Base-by-base conservation (phyloP, 1,139 yeast genomes). In the Torulaspora globosa region DNA sequence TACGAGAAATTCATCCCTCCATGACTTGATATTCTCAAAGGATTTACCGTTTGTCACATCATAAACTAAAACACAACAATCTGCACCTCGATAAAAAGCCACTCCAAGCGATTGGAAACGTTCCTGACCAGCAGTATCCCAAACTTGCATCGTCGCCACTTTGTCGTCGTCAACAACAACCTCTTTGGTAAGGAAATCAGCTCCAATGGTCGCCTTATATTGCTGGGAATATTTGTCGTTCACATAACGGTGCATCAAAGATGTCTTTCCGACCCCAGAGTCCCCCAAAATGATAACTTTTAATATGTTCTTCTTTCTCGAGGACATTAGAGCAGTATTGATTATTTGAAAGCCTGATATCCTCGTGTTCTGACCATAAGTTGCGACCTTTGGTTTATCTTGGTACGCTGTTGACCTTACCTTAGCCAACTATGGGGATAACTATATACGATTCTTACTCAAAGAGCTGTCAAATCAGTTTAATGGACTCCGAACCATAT, bases 71-170 rank as follows among this genome's bases (percentile, higher is more conserved):
- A 92, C 97, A 69, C 98, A 92, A 69, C 98, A 92, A 68, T 92
- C 98, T 1, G 98, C 97, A 30, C 98, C 98, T 58, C 98, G 76
- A 68, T 92, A 92, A 67, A 92, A 92, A 1, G 98, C 98, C 38
- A 92, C 97, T 14, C 98, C 98, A 53, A 92, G 74, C 50, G 95
- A 83, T 70, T 92, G 98, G 73, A 92, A 92, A 57, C 98, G 74
- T 69, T 92, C 98, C 72, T 92, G 98, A 26, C 98, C 98, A 2
- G 98, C 98, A 36, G 98, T 92, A 65, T 92, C 98, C 98, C 98
- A 92, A 46, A 92, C 87, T 73, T 92, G 96, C 73, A 83, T 75
- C 3, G 89, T 82, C 14, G 84, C 90, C 47, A 78, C 78, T 61
- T 82, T 82, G 42, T 60, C 63, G 64, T 83, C 92, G 66, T 92